These are phyloP conservation scores for Cichorium intybus DNA, from an alignment of 140 eudicot species.

Conservation along the genomic window DNA sequence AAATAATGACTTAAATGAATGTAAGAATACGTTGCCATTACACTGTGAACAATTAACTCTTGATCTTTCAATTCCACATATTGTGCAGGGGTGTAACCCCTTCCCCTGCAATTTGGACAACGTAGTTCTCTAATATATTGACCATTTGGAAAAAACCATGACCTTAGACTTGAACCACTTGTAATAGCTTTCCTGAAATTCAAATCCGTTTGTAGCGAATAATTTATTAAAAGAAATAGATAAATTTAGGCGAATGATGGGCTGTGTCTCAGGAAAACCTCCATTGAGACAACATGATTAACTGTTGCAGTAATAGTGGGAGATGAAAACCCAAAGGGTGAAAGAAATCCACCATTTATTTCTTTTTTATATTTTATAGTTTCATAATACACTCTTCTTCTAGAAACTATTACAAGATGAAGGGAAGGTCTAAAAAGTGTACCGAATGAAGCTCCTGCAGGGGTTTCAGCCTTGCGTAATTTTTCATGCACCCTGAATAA, in stretches of 20 bases:
- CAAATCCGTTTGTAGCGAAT: too few species aligned
- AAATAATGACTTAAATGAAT: background rate
- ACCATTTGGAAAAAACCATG: conserved; percentile 99
- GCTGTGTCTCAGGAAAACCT: too few species aligned
- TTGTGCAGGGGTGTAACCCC: conserved; percentile 90
- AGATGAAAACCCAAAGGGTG: conserved; percentile 88
- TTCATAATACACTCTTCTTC: conserved; percentile 75
- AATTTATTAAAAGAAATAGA: too few species aligned
- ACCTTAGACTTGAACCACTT: conserved; percentile 55
- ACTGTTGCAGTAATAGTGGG: conserved; percentile 64
- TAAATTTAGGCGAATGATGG: too few species aligned
- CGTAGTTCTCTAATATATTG: conserved; percentile 90
- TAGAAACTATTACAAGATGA: conserved; percentile 75
- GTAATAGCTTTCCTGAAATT: conserved; percentile 54
- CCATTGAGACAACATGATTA: conserved; percentile 68
- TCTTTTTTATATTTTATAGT: conserved; percentile 84
- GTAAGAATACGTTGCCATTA: conserved; percentile 66
- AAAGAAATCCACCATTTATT: conserved; percentile 78
- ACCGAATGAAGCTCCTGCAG: conserved; percentile 86
- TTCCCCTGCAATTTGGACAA: conserved; percentile 97
- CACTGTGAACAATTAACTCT: conserved; percentile 78
- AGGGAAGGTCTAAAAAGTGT: conserved; percentile 83
- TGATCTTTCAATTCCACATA: conserved; percentile 93
- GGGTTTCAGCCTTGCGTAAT: conserved; percentile 58
- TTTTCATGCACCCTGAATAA: conserved; percentile 75